Evolutionary conservation across 2,329 filamentous ascomycete species (phyloP).

Genomic region (Chrysoporthe puriensis): DNA sequence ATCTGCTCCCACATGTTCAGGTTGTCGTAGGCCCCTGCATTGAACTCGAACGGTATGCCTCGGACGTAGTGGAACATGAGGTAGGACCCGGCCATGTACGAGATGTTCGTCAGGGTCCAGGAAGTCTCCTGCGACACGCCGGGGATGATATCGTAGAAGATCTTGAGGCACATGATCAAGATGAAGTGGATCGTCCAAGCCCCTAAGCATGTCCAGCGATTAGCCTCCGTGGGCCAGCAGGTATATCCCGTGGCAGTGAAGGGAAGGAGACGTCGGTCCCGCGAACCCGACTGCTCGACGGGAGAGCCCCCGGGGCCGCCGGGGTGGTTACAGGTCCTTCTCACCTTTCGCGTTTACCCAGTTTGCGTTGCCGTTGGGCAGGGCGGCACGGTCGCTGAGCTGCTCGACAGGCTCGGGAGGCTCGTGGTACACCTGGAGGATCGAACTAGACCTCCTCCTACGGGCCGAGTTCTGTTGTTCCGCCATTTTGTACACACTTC

Average conservation of each 20-base stretch:
- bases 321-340: background rate
- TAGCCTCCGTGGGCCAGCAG: conserved; percentile 25
- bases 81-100: conserved; percentile 98
- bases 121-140: conserved; percentile 97
- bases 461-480: conserved; percentile 63
- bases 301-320: background rate
- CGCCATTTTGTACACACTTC: conserved; percentile 61
- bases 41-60: conserved; percentile 98
- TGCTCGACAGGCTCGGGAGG: conserved; percentile 96
- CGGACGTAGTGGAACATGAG: conserved; percentile 99
- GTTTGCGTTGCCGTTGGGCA: conserved; percentile 95
- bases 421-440: conserved; percentile 91
- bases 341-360: conserved; percentile 99
- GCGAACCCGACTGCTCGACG: background rate
- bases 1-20: conserved; percentile 99
- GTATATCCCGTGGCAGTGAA: background rate
- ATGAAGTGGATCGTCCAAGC: conserved; percentile 98
- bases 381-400: conserved; percentile 91
- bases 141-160: conserved; percentile 95
- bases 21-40: conserved; percentile 97
- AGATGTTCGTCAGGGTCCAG: conserved; percentile 98
- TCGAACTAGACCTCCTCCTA: conserved; percentile 93
- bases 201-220: conserved; percentile 57
- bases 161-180: conserved; percentile 87
- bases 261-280: background rate